phyloP scores from a whole-genome alignment of 2,329 filamentous ascomycete genomes.

The Cladophialophora yegresii region DNA sequence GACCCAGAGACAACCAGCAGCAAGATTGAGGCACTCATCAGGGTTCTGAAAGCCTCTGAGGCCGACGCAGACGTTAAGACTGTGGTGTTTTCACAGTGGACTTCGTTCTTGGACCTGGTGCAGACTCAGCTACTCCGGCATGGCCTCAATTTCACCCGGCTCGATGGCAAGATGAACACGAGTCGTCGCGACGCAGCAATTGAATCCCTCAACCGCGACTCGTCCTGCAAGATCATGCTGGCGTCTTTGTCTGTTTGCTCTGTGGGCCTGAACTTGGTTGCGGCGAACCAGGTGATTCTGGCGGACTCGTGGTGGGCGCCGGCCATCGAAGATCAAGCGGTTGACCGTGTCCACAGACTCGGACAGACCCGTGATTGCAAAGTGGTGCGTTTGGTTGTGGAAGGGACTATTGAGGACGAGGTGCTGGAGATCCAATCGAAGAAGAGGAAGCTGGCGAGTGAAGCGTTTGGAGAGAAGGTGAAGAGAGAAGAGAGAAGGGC shows the following conservation, averaged over 20 bases:
- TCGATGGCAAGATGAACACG: slow-evolving; percentile 79
- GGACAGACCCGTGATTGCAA: slow-evolving; percentile 78
- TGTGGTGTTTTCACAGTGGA: slow-evolving; percentile 81
- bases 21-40: slow-evolving; percentile 77
- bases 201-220: slow-evolving; percentile 65
- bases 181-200: slow-evolving; percentile 71
- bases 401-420: slow-evolving; percentile 76
- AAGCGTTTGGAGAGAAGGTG: slow-evolving; percentile 75
- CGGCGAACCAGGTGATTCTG: slow-evolving; percentile 81
- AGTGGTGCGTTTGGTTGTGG: slow-evolving; percentile 79
- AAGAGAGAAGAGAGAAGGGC: slow-evolving; percentile 39
- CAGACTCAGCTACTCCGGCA: slow-evolving; percentile 65
- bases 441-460: slow-evolving; percentile 74
- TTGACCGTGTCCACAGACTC: slow-evolving; percentile 82
- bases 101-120: slow-evolving; percentile 73
- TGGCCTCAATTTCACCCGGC: slow-evolving; percentile 66
- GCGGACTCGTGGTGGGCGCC: slow-evolving; percentile 91
- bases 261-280: slow-evolving; percentile 82
- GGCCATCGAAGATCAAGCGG: slow-evolving; percentile 86
- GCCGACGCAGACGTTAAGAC: slow-evolving; percentile 69
- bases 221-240: slow-evolving; percentile 71
- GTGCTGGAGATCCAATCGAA: slow-evolving; percentile 76
- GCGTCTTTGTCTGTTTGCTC: slow-evolving; percentile 80
- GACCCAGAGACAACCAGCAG: slow-evolving; percentile 70
- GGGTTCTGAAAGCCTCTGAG: slow-evolving; percentile 70